Evolutionary conservation across 768 basidiomycete species (phyloP).

Genomic region (Leucosporidium creatinivorum): DNA sequence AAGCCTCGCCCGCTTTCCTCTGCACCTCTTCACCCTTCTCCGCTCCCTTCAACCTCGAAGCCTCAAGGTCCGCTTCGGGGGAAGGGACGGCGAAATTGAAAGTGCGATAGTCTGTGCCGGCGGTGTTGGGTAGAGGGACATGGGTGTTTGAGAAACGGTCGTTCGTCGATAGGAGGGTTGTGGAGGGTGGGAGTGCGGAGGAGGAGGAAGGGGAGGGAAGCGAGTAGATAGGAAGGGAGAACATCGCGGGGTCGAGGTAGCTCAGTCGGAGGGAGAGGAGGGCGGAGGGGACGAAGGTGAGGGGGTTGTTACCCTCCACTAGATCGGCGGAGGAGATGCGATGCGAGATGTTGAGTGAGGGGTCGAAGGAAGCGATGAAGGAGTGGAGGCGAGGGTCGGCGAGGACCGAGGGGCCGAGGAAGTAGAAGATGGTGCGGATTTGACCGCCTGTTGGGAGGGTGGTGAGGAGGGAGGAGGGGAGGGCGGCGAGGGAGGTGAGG

Average conservation of each 20-base stretch:
- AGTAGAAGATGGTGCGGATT: conserved; percentile 49
- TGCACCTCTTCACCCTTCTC: conserved; percentile 6
- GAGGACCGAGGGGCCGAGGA: conserved; percentile 64
- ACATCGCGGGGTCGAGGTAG: conserved; percentile 63
- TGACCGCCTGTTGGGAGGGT: conserved; percentile 40
- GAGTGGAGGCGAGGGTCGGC: conserved; percentile 55
- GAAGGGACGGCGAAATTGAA: conserved; percentile 24
- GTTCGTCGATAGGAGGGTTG: neutral
- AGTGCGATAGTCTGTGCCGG: conserved; percentile 2
- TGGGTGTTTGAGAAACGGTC: conserved; percentile 40
- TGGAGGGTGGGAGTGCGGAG: neutral
- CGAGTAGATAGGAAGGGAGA: conserved; percentile 58
- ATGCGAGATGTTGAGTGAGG: conserved; percentile 44
- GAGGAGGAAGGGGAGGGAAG: conserved; percentile 38
- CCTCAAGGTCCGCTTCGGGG: conserved; percentile 12
- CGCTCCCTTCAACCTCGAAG: conserved; percentile 7
- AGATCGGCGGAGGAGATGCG: conserved; percentile 61
- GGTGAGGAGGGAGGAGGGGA: neutral
- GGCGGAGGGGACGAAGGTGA: conserved; percentile 68
- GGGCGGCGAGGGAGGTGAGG: neutral
- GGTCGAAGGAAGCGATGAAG: conserved; percentile 46
- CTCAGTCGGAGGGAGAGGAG: conserved; percentile 65
- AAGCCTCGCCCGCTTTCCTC: conserved; percentile 6
- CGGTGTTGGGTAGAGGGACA: neutral
- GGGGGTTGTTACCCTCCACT: conserved; percentile 41